phyloP scores from a whole-genome alignment of 2,329 filamentous ascomycete species.

The Cercospora zeina region DNA sequence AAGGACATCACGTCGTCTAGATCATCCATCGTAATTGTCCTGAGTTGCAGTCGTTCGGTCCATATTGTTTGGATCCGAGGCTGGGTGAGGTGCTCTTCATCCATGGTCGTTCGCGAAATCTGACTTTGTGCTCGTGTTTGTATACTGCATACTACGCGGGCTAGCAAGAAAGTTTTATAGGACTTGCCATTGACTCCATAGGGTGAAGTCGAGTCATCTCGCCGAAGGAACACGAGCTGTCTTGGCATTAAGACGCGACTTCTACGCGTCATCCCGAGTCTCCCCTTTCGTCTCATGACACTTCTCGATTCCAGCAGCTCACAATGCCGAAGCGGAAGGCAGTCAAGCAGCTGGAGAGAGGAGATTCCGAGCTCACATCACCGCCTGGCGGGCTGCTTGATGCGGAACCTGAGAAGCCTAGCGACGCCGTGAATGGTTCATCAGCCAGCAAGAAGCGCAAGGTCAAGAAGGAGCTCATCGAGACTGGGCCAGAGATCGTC shows the following conservation, averaged over 20 bases:
- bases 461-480: conserved; percentile 20
- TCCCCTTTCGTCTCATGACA: neutral
- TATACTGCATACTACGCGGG: neutral
- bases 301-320: neutral
- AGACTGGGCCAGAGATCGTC: conserved; percentile 5
- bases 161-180: neutral
- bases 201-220: neutral
- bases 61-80: conserved; percentile 23
- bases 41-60: conserved; percentile 27
- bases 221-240: neutral
- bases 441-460: conserved; percentile 31
- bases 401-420: conserved; percentile 12
- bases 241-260: conserved; percentile 16
- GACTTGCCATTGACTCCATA: neutral
- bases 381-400: conserved; percentile 27
- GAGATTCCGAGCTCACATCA: conserved; percentile 30
- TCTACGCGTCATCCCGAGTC: conserved; percentile 16
- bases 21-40: conserved; percentile 28
- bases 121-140: neutral
- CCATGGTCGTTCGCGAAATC: neutral
- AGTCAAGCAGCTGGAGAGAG: conserved; percentile 14
- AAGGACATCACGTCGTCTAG: conserved; percentile 46
- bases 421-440: conserved; percentile 18
- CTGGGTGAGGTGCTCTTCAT: conserved; percentile 20
- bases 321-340: conserved; percentile 36